These are phyloP conservation scores for Hortaea werneckii DNA, from an alignment of 2,329 filamentous ascomycete species.

Conservation along the genomic window DNA sequence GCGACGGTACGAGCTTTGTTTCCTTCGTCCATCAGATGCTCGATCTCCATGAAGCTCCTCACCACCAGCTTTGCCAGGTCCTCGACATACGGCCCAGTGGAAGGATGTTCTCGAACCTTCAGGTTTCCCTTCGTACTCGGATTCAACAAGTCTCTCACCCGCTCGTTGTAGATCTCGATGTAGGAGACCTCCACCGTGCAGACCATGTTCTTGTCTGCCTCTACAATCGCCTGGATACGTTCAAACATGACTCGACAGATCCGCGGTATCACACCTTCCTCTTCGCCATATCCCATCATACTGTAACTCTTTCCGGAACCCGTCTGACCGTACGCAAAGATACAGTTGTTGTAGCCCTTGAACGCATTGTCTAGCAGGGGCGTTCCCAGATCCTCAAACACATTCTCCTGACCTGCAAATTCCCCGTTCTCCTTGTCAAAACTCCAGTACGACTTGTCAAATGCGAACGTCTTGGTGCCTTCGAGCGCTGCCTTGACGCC, in stretches of 20 bases:
- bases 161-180: conserved; percentile 97
- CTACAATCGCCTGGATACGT: conserved; percentile 60
- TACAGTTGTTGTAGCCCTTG: conserved; percentile 98
- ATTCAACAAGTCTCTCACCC: conserved; percentile 89
- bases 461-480: conserved; percentile 78
- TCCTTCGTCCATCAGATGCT: conserved; percentile 96
- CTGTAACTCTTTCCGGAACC: conserved; percentile 98
- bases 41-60: conserved; percentile 86
- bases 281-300: conserved; percentile 99
- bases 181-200: conserved; percentile 98
- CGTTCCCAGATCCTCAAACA: conserved; percentile 79
- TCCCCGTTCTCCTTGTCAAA: conserved; percentile 72
- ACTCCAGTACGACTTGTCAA: conserved; percentile 97
- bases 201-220: conserved; percentile 63
- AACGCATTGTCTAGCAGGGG: conserved; percentile 97
- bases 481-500: conserved; percentile 52
- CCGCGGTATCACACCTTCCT: conserved; percentile 87
- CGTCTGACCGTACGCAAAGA: conserved; percentile 97
- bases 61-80: conserved; percentile 94
- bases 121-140: conserved; percentile 92
- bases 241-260: conserved; percentile 98
- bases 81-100: conserved; percentile 94
- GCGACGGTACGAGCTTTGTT: conserved; percentile 98
- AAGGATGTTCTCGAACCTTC: conserved; percentile 94
- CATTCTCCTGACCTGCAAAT: conserved; percentile 81